A percentile compares a stretch with the other conserved stretches of the same genome.
These are phyloP conservation scores for Panicum hallii DNA, from an alignment of 202 grass and related monocot species.

Conservation along the genomic window DNA sequence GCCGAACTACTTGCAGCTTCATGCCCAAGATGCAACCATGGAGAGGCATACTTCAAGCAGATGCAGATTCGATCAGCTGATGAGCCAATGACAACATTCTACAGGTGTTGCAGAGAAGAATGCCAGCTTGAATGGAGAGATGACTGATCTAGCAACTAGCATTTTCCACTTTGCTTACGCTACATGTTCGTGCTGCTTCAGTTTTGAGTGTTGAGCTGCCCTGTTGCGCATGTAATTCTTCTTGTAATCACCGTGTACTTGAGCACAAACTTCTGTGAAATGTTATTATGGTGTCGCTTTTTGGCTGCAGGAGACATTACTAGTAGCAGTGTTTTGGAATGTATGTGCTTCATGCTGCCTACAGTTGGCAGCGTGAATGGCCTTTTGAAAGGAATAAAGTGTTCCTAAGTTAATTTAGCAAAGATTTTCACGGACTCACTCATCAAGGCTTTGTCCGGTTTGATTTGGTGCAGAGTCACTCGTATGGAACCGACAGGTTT, in stretches of 20 bases:
- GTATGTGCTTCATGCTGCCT: neutral
- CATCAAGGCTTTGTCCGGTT: neutral
- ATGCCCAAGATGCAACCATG: constrained; percentile 60
- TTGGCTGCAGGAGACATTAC: neutral
- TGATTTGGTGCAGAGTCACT: neutral
- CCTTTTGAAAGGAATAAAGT: neutral
- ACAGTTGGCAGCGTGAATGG: no score
- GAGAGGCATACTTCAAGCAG: constrained; percentile 67
- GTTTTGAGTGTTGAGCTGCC: constrained; percentile 4
- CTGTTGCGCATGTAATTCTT: constrained; percentile 1
- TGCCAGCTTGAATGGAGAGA: constrained; percentile 65
- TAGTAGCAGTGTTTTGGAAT: neutral
- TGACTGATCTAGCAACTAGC: constrained; percentile 40
- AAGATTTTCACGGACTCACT: neutral
- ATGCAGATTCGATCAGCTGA: constrained; percentile 70
- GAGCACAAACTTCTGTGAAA: neutral
- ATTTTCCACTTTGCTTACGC: neutral
- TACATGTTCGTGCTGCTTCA: neutral
- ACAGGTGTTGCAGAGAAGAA: constrained; percentile 59
- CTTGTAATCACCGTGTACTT: neutral
- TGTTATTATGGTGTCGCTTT: neutral
- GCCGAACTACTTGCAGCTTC: constrained; percentile 54
- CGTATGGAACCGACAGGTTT: no score
- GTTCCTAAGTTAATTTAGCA: neutral
- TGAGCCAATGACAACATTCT: constrained; percentile 63